Evolutionary conservation across 2,329 filamentous ascomycete genomes (phyloP).

Genomic region (Pseudogymnoascus sp.): DNA sequence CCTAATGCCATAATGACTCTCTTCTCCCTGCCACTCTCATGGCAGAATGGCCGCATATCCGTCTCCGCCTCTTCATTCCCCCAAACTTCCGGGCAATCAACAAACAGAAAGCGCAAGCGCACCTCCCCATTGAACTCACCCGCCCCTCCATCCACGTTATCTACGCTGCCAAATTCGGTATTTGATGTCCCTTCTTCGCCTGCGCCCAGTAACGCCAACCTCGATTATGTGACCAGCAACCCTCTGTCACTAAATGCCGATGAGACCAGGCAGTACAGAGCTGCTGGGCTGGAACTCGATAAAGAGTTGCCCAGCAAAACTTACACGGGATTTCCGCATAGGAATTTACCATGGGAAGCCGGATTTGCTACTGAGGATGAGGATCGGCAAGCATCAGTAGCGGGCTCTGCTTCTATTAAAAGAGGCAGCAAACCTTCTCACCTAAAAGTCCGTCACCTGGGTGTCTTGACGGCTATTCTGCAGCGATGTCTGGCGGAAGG

Average conservation of each 20-base stretch:
- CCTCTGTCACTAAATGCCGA: constrained; percentile 48
- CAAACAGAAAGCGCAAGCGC: constrained; percentile 22
- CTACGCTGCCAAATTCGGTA: neutral
- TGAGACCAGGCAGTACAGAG: constrained; percentile 45
- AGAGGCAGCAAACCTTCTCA: constrained; percentile 17
- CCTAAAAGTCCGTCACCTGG: constrained; percentile 50
- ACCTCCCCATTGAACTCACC: constrained; percentile 5
- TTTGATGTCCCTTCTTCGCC: neutral
- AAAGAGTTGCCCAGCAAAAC: constrained; percentile 36
- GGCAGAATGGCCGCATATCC: constrained; percentile 11
- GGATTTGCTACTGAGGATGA: constrained; percentile 15
- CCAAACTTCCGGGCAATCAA: constrained; percentile 12
- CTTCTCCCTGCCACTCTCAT: constrained; percentile 21
- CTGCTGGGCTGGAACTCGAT: constrained; percentile 45
- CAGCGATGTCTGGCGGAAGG: constrained; percentile 65
- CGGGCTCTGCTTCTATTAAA: constrained; percentile 9
- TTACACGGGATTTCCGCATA: constrained; percentile 46
- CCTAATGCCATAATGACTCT: constrained; percentile 18
- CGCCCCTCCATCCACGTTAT: constrained; percentile 13
- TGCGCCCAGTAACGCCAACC: neutral
- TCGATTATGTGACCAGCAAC: constrained; percentile 31
- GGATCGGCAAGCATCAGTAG: constrained; percentile 1
- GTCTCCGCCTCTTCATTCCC: constrained; percentile 12
- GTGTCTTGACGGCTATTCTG: constrained; percentile 60
- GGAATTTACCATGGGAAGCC: constrained; percentile 28